Percentiles rank a stretch among this genome's conserved stretches.
Conservation (phyloP, 2,329 filamentous ascomycete species). For the Fusarium dlaminii region DNA sequence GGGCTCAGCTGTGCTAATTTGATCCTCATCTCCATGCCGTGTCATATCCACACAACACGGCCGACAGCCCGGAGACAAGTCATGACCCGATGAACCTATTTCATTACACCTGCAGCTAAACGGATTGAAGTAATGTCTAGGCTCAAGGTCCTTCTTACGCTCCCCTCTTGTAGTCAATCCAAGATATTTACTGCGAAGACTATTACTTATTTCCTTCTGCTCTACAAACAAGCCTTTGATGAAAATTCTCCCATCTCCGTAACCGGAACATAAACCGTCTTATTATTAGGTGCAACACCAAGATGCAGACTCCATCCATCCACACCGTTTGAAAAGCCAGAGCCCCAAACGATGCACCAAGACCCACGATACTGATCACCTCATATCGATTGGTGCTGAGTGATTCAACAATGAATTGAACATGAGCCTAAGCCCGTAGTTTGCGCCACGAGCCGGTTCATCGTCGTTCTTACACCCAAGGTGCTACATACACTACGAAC, state of each 20-base stretch:
- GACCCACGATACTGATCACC: constrained; percentile 38
- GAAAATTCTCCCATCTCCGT: background rate
- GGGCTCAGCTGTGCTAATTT: constrained; percentile 24
- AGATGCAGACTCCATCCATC: constrained; percentile 18
- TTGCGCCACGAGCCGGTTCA: background rate
- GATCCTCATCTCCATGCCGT: background rate
- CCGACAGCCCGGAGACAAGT: constrained; percentile 12
- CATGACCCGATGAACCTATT: constrained; percentile 6
- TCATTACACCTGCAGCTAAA: background rate
- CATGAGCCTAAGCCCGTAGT: background rate
- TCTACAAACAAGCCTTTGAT: background rate
- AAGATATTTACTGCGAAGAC: too few relatives aligned
- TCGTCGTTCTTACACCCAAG: background rate
- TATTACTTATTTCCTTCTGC: background rate
- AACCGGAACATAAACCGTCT: constrained; percentile 13
- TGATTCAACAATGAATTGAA: background rate
- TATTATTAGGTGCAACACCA: background rate
- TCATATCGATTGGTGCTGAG: constrained; percentile 39
- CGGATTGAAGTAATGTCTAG: background rate
- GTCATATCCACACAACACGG: constrained; percentile 13
- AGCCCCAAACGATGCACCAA: background rate
- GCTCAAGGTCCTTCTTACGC: background rate
- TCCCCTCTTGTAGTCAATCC: background rate
- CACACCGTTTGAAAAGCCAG: constrained; percentile 16
- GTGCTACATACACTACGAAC: background rate